Evolutionary conservation across 1,284 basidiomycete species (phyloP).

Genomic region (Ustilago loliicola): DNA sequence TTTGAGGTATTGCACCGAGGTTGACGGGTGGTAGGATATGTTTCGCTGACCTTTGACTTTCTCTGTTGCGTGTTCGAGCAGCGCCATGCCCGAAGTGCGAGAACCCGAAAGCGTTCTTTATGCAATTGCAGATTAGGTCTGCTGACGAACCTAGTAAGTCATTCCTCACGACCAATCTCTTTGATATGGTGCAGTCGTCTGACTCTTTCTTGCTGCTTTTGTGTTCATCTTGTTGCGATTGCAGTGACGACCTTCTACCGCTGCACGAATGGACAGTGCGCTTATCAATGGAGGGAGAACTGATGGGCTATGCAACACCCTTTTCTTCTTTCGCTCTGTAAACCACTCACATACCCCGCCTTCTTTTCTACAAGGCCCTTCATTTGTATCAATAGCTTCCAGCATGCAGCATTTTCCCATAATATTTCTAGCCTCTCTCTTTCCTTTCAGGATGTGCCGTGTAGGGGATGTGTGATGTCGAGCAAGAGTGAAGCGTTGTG

Average conservation of each 20-base stretch:
- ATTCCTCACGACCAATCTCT: neutral
- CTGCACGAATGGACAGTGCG: conserved; percentile 61
- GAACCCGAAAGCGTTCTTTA: conserved; percentile 88
- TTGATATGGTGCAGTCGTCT: too few relatives aligned
- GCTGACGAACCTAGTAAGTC: conserved; percentile 74
- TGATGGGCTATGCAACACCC: neutral
- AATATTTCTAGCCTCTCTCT: neutral
- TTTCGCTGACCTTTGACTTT: too few relatives aligned
- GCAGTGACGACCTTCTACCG: conserved; percentile 69
- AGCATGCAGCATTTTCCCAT: neutral
- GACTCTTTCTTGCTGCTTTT: neutral
- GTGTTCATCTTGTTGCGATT: too few relatives aligned
- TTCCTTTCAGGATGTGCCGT: too few relatives aligned
- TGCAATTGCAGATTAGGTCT: conserved; percentile 94
- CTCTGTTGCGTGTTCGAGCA: conserved; percentile 16
- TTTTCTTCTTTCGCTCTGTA: neutral
- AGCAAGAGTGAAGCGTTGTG: too few relatives aligned
- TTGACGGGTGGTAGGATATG: neutral
- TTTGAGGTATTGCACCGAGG: neutral
- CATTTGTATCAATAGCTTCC: neutral
- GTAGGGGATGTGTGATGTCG: too few relatives aligned
- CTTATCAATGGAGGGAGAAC: conserved; percentile 67
- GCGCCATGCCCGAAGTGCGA: conserved; percentile 87
- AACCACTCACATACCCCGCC: neutral
- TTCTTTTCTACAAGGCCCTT: too few relatives aligned